Percentiles rank a stretch among this genome's conserved stretches.
Evolutionary conservation across 345 rosid genomes (phyloP).

Genomic region (Raphanus raphanistrum): DNA sequence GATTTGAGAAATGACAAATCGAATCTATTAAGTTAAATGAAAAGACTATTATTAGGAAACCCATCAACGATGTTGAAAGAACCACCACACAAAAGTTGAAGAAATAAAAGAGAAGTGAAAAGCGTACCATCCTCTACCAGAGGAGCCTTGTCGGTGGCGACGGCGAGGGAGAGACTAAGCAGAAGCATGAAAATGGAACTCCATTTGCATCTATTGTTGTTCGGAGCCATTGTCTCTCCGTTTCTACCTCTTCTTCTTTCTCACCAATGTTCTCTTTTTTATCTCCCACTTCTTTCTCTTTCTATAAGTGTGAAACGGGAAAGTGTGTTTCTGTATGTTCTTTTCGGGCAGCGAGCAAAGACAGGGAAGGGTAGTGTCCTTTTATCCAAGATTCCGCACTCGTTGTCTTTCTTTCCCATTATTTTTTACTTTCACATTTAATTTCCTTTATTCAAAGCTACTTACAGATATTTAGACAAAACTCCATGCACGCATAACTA

Average conservation of each 20-base stretch:
- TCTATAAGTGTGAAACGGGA: constrained; percentile 29
- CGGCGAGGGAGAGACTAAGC: constrained; percentile 35
- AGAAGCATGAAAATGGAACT: constrained; percentile 44
- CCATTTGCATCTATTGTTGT: constrained; percentile 43
- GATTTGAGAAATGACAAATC: constrained; percentile 2
- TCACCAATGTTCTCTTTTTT: constrained; percentile 3
- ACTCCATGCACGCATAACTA: constrained; percentile 29
- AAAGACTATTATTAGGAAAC: not conserved
- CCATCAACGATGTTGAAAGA: constrained; percentile 19
- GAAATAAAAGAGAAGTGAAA: not conserved
- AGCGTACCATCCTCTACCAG: constrained; percentile 67
- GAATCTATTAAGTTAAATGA: constrained; percentile 32
- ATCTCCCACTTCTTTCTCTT: constrained; percentile 24
- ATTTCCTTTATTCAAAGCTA: constrained; percentile 28
- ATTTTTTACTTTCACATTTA: constrained; percentile 15
- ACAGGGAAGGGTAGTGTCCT: constrained; percentile 41
- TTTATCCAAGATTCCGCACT: constrained; percentile 55
- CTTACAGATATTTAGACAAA: constrained; percentile 30
- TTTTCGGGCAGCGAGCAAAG: constrained; percentile 39
- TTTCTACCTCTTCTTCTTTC: constrained; percentile 1
- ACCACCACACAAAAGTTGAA: not conserved
- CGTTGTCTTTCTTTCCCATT: constrained; percentile 10
- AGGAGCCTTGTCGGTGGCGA: constrained; percentile 43
- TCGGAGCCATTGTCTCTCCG: constrained; percentile 42
- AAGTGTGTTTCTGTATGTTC: constrained; percentile 35